Percentiles rank a stretch among this genome's conserved stretches.
Conservation (phyloP, 176 grass and related monocot genomes). For the Cenchrus americanus region DNA sequence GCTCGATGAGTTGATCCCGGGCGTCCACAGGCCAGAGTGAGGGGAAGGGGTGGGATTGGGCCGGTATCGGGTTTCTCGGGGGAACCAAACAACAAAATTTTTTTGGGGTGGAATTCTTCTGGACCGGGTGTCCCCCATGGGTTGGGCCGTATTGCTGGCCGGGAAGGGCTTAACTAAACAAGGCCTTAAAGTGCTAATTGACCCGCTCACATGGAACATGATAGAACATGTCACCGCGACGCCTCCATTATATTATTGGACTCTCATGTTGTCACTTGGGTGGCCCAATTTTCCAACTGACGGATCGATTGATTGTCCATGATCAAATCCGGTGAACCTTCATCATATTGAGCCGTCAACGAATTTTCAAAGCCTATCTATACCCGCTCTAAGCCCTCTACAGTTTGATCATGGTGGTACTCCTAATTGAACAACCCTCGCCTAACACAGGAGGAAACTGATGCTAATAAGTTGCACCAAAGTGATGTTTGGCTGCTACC, state of each 20-base stretch:
- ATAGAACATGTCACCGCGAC: not conserved
- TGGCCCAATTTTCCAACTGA: slow-evolving; percentile 19
- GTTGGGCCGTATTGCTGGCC: no score
- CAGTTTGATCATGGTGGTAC: not conserved
- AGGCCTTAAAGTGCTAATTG: no score
- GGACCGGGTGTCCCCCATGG: no score
- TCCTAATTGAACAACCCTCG: not conserved
- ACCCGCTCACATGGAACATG: no score
- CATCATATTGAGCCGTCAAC: not conserved
- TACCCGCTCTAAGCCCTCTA: no score
- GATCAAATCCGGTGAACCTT: not conserved
- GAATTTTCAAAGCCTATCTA: not conserved
- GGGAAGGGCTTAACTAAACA: no score
- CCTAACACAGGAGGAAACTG: slow-evolving; percentile 22
- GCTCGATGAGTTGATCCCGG: no score
- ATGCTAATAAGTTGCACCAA: not conserved
- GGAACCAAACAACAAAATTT: no score
- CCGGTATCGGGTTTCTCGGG: no score
- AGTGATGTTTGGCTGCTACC: not conserved
- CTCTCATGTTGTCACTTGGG: not conserved
- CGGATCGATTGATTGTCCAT: not conserved
- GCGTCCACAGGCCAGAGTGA: no score
- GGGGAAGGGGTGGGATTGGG: no score
- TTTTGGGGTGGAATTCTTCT: no score
- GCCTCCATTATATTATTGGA: not conserved